A percentile compares a stretch with the other conserved stretches of the same genome.
Conservation (phyloP, 2,329 filamentous ascomycete species). For the Apiospora malaysiana region DNA sequence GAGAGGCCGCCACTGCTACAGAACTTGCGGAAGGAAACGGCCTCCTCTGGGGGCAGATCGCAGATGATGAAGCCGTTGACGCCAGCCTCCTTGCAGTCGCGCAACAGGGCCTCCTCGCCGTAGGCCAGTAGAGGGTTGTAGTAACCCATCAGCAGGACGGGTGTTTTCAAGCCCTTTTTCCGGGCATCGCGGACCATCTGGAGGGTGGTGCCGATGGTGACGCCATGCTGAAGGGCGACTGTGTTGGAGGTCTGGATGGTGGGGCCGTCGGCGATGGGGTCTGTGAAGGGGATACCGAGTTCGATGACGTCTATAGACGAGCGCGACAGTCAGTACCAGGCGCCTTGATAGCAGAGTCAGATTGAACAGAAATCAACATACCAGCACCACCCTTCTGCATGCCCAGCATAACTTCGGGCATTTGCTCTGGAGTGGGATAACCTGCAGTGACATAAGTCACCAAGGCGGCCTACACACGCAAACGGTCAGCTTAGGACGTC, state of each 20-base stretch:
- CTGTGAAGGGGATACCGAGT: slow-evolving; percentile 94
- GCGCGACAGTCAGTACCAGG: slow-evolving; percentile 27
- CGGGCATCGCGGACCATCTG: slow-evolving; percentile 85
- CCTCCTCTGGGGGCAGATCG: slow-evolving; percentile 94
- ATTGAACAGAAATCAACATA: slow-evolving; percentile 47
- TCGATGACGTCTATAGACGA: slow-evolving; percentile 80
- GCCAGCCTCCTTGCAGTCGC: slow-evolving; percentile 82
- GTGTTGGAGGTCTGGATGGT: slow-evolving; percentile 97
- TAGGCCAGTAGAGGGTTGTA: slow-evolving; percentile 96
- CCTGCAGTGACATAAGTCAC: slow-evolving; percentile 97
- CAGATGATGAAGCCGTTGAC: slow-evolving; percentile 98
- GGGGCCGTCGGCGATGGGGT: slow-evolving; percentile 96
- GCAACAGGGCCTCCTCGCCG: slow-evolving; percentile 86
- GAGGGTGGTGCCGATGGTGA: slow-evolving; percentile 80
- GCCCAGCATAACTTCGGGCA: slow-evolving; percentile 81
- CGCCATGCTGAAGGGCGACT: slow-evolving; percentile 84
- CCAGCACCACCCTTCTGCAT: slow-evolving; percentile 93
- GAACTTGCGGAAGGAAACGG: slow-evolving; percentile 85
- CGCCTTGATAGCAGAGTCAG: background rate
- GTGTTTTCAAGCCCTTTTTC: slow-evolving; percentile 76
- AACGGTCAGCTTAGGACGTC: slow-evolving; percentile 28
- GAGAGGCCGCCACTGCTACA: slow-evolving; percentile 84
- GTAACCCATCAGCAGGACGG: slow-evolving; percentile 96
- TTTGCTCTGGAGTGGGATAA: slow-evolving; percentile 82
- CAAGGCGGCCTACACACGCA: slow-evolving; percentile 69